Evolutionary conservation across 257 asterid species (phyloP).

Genomic region (Solanum tarijense): DNA sequence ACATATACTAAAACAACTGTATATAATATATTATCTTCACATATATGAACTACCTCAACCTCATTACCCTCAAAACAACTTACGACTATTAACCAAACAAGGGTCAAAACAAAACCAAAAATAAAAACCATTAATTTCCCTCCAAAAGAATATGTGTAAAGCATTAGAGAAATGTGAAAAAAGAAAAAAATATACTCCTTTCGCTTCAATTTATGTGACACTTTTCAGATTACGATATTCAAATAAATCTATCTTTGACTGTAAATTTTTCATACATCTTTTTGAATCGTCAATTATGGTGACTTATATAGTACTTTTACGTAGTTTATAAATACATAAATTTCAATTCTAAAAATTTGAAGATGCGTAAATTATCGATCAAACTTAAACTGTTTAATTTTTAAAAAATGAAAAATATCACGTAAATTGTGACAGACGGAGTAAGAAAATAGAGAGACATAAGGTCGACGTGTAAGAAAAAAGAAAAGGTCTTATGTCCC

Average conservation of each 20-base stretch:
- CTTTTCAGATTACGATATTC: fast-evolving
- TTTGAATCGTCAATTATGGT: no score
- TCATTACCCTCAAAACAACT: background rate
- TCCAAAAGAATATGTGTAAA: background rate
- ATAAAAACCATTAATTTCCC: background rate
- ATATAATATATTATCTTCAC: background rate
- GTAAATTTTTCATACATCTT: no score
- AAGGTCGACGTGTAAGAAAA: constrained; percentile 8
- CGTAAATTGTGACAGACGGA: background rate
- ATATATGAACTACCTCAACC: background rate
- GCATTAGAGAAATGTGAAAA: background rate
- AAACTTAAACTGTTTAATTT: fast-evolving
- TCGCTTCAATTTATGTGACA: no score
- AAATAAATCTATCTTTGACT: fast-evolving
- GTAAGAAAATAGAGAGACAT: background rate
- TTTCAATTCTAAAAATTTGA: no score
- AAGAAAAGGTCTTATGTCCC: background rate
- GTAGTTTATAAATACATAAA: no score
- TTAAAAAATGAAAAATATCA: no score
- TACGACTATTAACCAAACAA: background rate
- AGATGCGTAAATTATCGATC: fast-evolving
- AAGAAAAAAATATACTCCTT: background rate
- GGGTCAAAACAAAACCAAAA: background rate
- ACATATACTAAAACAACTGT: background rate
- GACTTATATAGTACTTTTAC: no score